Evolutionary conservation across 768 basidiomycete species (phyloP).

Genomic region (Naganishia vaughanmartiniae): DNA sequence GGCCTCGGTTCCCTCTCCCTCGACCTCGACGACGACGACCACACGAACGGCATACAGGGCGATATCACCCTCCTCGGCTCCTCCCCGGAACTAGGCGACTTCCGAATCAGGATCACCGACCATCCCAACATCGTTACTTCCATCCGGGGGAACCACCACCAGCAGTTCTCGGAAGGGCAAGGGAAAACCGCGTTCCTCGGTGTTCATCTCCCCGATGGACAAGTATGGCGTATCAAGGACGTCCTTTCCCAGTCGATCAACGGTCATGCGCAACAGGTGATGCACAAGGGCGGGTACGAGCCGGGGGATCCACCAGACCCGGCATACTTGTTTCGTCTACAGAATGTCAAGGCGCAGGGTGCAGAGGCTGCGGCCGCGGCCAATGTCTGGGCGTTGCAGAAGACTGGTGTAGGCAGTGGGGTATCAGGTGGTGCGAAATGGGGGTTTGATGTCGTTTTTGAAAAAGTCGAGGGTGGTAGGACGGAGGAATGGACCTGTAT

Average conservation of each 20-base stretch:
- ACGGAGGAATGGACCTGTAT: constrained; percentile 25
- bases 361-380: constrained; percentile 55
- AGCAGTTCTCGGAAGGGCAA: constrained; percentile 62
- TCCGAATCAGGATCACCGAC: constrained; percentile 73
- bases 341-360: constrained; percentile 66
- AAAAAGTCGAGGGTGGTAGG: constrained; percentile 61
- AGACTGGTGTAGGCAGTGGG: constrained; percentile 68
- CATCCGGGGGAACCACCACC: constrained; percentile 59
- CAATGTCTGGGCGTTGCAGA: constrained; percentile 85
- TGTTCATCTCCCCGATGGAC: constrained; percentile 61
- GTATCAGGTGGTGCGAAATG: constrained; percentile 54
- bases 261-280: constrained; percentile 59
- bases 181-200: constrained; percentile 73
- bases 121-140: constrained; percentile 49
- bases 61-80: constrained; percentile 69
- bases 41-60: constrained; percentile 67
- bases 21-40: neutral
- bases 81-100: constrained; percentile 76
- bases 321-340: constrained; percentile 70
- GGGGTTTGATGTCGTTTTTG: constrained; percentile 84
- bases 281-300: constrained; percentile 57
- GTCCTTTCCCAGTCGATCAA: constrained; percentile 64
- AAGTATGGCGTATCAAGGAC: constrained; percentile 83
- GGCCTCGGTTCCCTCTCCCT: constrained; percentile 68
- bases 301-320: constrained; percentile 64